Conservation (phyloP, 306 rosid species). For the Echinosophora koreensis region DNA sequence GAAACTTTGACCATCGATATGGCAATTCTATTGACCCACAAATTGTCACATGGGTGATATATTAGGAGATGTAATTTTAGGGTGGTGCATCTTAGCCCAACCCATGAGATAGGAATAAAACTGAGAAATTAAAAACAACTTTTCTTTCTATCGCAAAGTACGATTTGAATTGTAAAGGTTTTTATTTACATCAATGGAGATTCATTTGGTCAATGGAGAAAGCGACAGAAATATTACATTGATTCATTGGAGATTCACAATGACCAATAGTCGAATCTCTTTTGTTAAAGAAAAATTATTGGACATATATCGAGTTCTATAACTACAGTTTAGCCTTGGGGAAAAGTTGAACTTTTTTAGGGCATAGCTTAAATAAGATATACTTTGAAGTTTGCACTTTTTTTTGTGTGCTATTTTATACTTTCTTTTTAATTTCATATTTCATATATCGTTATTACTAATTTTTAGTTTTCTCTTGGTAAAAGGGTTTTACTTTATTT, state of each 20-base stretch:
- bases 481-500: no score
- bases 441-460: no score
- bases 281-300: no score
- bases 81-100: no score
- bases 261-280: background rate
- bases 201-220: conserved; percentile 30
- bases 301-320: background rate
- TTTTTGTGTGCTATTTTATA: background rate
- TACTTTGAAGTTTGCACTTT: no score
- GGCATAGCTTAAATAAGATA: no score
- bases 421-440: no score
- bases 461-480: no score
- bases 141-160: conserved; percentile 7
- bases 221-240: background rate
- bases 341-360: background rate
- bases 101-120: conserved; percentile 48
- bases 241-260: background rate
- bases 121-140: background rate
- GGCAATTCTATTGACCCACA: no score
- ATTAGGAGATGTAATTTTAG: no score
- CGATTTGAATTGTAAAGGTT: background rate
- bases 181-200: background rate
- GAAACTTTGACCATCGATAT: no score
- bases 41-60: no score
- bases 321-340: background rate